Conservation (phyloP, 768 basidiomycete genomes). For the Tephrocybe sp. region DNA sequence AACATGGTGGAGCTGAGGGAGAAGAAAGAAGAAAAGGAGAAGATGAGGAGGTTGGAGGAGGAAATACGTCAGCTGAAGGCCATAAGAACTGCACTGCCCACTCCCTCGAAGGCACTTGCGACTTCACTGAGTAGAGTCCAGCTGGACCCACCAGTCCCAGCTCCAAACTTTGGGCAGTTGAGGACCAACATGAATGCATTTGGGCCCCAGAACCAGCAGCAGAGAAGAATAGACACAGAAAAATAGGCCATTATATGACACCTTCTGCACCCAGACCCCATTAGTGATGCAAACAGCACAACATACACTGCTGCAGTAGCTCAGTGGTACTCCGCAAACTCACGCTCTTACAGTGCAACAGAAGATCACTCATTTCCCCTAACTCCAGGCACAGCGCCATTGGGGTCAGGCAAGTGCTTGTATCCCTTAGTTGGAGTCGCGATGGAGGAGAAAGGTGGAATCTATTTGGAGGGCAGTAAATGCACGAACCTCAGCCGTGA, state of each 20-base stretch:
- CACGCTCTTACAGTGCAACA: not conserved
- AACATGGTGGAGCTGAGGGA: not conserved
- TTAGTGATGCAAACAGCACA: not conserved
- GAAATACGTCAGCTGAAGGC: no score
- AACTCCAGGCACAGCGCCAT: constrained; percentile 18
- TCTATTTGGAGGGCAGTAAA: constrained; percentile 4
- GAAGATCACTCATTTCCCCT: constrained; percentile 20
- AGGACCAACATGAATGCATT: no score
- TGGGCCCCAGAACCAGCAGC: no score
- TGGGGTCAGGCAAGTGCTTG: constrained; percentile 1
- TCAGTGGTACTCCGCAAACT: not conserved
- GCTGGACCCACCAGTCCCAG: no score
- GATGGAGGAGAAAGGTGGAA: constrained; percentile 18
- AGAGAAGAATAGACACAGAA: not conserved
- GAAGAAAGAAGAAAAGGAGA: no score
- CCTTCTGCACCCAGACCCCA: not conserved
- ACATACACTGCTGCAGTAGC: not conserved
- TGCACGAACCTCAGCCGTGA: not conserved
- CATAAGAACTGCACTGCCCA: no score
- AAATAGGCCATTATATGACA: constrained; percentile 1
- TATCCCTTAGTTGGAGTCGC: not conserved
- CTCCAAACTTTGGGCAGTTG: no score
- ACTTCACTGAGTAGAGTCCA: no score
- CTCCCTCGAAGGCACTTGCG: no score
- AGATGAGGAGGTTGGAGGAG: no score